Conservation (phyloP, 2,329 filamentous ascomycete species). For the Xylariales sp. region DNA sequence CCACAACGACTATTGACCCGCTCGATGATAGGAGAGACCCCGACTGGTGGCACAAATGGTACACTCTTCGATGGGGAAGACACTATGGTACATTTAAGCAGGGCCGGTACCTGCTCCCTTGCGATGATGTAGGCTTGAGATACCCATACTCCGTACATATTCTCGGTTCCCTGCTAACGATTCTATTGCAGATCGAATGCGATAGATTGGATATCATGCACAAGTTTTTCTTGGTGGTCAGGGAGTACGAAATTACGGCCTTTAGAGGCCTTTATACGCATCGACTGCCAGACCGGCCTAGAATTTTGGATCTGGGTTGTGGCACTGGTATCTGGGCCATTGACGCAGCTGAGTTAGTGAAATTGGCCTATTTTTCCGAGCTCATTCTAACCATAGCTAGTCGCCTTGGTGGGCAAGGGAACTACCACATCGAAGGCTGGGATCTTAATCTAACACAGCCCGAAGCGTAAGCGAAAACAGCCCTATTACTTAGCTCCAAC, state of each 20-base stretch:
- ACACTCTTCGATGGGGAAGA: conserved; percentile 63
- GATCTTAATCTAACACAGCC: conserved; percentile 54
- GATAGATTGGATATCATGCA: conserved; percentile 86
- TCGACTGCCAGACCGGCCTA: conserved; percentile 50
- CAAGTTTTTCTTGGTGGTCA: conserved; percentile 76
- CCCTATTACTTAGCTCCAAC: background rate
- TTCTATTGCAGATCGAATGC: conserved; percentile 68
- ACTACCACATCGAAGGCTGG: conserved; percentile 51
- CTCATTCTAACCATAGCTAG: conserved; percentile 37
- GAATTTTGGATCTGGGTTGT: conserved; percentile 77
- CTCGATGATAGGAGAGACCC: conserved; percentile 15
- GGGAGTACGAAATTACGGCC: conserved; percentile 54
- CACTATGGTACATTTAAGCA: conserved; percentile 75
- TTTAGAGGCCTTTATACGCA: conserved; percentile 51
- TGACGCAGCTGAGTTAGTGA: conserved; percentile 79
- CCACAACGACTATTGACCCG: conserved; percentile 29
- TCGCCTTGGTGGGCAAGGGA: conserved; percentile 39
- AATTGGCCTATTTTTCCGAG: background rate
- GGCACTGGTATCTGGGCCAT: conserved; percentile 94
- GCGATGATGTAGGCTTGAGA: conserved; percentile 71
- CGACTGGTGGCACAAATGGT: conserved; percentile 48
- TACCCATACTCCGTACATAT: conserved; percentile 1
- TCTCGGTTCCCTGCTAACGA: conserved; percentile 21
- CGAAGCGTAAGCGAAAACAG: conserved; percentile 47
- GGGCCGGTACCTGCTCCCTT: conserved; percentile 80